Evolutionary conservation across 2,329 filamentous ascomycete species (phyloP), one percentile per base, ranked within the genome.

Genomic region (Basipetospora chlamydospora): DNA sequence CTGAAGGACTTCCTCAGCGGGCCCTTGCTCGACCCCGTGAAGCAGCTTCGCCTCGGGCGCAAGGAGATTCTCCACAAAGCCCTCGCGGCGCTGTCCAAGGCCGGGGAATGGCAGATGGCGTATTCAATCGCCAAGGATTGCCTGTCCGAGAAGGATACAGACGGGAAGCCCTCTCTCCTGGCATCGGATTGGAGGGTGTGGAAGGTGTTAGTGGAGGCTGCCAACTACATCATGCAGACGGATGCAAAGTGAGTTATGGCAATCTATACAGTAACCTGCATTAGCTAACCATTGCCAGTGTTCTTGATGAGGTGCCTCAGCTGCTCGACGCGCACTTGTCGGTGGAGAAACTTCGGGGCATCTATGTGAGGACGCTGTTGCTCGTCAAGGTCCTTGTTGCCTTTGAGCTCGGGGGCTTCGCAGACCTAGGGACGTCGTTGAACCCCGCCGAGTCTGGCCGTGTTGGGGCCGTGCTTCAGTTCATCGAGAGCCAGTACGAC

Each of bases 51-150:
- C 13, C 47, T 57, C 15, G 65, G 64, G 3, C 59, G 60, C 33
- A 70, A 69, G 41, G 59, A 67, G 40, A 44, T 66, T 0, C 52
- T 68, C 10, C 46, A 59, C n/a, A 56, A 63, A n/a, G 50, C 54
- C 1, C 47, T 66, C 4, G 40, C 47, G 4, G 55, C 51, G 8
- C 53, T 64, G 8, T 54, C 58, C n/a, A 43, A 47, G 1, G 51
- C 55, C 5, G 48, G 50, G 7, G 51, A 63, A 17, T 70, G 64
- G 61, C 49, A 54, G 5, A 47, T 47, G 1, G 51, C 66, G 5
- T 69, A 61, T 39, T 43, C 54, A 5, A 44, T 69, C 2, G 69
- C 64, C 43, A 53, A 51, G 3, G 50, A 60, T 2, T 64, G 59
- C n/a, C 46, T 71, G 5, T 55, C 50, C 1, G 47, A 50, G 0